phyloP scores from a whole-genome alignment of 2,329 filamentous ascomycete genomes.

The Aspergillus arachidicola region DNA sequence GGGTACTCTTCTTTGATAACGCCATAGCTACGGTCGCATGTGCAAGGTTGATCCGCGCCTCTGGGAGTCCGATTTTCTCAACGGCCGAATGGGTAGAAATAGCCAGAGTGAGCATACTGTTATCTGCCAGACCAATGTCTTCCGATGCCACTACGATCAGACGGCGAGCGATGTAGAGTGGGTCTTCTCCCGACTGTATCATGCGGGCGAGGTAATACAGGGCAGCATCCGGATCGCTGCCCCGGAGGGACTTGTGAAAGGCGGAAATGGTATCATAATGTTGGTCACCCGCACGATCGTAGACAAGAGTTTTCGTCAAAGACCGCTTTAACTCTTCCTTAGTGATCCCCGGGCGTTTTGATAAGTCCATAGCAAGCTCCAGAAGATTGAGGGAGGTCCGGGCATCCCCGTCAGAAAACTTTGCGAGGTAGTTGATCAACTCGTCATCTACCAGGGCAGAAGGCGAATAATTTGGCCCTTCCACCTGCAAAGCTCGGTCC shows the following conservation, averaged over 20 bases:
- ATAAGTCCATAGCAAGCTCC: constrained; percentile 81
- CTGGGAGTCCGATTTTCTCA: constrained; percentile 93
- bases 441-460: constrained; percentile 70
- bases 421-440: constrained; percentile 77
- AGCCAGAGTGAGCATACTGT: constrained; percentile 77
- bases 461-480: constrained; percentile 56
- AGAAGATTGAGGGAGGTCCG: constrained; percentile 90
- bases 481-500: constrained; percentile 68
- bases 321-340: constrained; percentile 76
- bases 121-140: constrained; percentile 89
- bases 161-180: constrained; percentile 85
- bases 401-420: constrained; percentile 89
- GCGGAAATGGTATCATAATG: constrained; percentile 98
- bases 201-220: constrained; percentile 95
- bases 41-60: constrained; percentile 87
- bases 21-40: constrained; percentile 83
- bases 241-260: constrained; percentile 93
- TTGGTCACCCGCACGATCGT: constrained; percentile 91
- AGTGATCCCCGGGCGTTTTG: constrained; percentile 65
- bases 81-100: constrained; percentile 84
- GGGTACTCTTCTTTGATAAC: constrained; percentile 80
- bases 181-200: constrained; percentile 93
- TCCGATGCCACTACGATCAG: constrained; percentile 95
- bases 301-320: constrained; percentile 89
- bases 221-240: constrained; percentile 80